These are phyloP conservation scores for Tolypocladium ophioglossoides DNA, from an alignment of 2,329 filamentous ascomycete genomes.

Conservation along the genomic window DNA sequence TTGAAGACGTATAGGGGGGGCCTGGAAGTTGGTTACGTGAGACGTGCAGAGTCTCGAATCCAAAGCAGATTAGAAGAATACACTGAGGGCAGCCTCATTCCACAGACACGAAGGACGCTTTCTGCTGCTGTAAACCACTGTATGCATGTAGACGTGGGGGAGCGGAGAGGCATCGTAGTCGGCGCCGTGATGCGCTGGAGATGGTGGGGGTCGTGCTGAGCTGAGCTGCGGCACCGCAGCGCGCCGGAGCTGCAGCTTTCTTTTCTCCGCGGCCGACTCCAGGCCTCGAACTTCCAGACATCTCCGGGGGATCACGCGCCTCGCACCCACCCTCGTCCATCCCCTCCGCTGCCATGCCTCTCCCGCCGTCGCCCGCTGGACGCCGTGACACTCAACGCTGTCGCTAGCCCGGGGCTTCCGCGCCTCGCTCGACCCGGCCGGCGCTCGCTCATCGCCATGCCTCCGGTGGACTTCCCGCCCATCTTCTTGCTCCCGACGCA, in stretches of 20 bases:
- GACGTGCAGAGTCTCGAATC: neutral
- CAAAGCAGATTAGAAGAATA: neutral
- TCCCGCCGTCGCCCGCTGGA: neutral
- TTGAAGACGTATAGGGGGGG: slow-evolving; percentile 41
- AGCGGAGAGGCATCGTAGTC: neutral
- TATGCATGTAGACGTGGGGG: too few species aligned
- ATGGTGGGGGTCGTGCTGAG: neutral
- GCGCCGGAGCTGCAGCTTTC: neutral
- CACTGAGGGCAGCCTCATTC: neutral
- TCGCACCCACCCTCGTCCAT: neutral
- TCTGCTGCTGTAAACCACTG: neutral
- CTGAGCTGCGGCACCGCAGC: neutral
- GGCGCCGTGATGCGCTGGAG: neutral
- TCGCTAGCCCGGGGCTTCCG: neutral
- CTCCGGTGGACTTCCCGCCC: slow-evolving; percentile 35
- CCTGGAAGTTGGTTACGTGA: neutral
- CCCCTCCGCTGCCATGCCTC: neutral
- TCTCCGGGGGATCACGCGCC: neutral
- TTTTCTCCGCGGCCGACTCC: neutral
- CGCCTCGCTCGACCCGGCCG: neutral
- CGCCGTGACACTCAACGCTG: neutral
- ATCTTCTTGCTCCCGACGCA: slow-evolving; percentile 68
- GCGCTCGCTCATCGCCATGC: slow-evolving; percentile 9
- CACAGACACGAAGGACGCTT: neutral
- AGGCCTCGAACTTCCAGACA: neutral